Percentiles rank a stretch among this genome's conserved stretches.
Evolutionary conservation across 225 moss, liverwort and hornwort species (phyloP).

Genomic region (Straminergon stramineum): DNA sequence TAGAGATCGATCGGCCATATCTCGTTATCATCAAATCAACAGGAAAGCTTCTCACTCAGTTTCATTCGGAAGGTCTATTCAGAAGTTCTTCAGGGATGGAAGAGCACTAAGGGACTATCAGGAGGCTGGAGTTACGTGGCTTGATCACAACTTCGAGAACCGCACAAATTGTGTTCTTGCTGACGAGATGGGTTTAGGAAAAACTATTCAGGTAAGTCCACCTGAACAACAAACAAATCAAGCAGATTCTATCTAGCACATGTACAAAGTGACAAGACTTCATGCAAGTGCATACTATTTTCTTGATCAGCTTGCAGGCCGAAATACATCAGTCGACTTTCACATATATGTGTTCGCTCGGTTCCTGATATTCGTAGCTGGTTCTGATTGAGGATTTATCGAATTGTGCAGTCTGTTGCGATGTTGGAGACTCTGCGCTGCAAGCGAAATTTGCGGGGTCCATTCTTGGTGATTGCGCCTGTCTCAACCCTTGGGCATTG

Average conservation of each 20-base stretch:
- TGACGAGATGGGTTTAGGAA: conserved; percentile 86
- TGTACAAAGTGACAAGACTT: no score
- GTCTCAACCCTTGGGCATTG: conserved; percentile 88
- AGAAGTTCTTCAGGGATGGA: conserved; percentile 61
- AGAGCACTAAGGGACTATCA: conserved; percentile 65
- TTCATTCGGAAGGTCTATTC: conserved; percentile 8
- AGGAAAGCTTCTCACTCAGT: neutral
- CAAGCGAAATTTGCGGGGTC: conserved; percentile 50
- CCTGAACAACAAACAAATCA: neutral
- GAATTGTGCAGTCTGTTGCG: conserved; percentile 60
- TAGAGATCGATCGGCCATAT: conserved; percentile 30
- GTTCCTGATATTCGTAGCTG: neutral
- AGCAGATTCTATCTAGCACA: neutral
- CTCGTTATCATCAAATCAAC: conserved; percentile 35
- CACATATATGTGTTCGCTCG: neutral
- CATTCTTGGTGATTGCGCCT: conserved; percentile 75
- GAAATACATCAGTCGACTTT: neutral
- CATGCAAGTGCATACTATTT: neutral
- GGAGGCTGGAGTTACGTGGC: conserved; percentile 76
- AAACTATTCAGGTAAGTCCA: conserved; percentile 76
- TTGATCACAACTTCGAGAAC: conserved; percentile 64
- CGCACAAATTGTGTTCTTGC: conserved; percentile 68
- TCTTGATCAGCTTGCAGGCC: no score
- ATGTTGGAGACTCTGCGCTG: conserved; percentile 71
- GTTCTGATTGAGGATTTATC: neutral